Evolutionary conservation across 2,329 filamentous ascomycete species (phyloP).

Genomic region (Diaporthe sp.): DNA sequence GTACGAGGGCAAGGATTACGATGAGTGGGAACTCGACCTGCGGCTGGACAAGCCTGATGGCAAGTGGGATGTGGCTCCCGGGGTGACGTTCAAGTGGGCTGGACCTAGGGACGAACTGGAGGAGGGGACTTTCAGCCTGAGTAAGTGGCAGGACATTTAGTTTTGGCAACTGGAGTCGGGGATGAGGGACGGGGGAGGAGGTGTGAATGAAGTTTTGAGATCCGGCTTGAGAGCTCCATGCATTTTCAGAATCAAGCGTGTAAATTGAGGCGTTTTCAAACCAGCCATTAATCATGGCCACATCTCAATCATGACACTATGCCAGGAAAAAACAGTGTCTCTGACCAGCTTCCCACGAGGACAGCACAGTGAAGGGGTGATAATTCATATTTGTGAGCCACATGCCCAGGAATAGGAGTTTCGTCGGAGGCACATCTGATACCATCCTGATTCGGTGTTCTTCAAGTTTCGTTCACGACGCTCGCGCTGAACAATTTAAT

Average conservation of each 20-base stretch:
- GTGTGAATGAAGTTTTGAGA: background rate
- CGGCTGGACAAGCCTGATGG: conserved; percentile 13
- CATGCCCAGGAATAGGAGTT: no score
- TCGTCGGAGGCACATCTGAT: no score
- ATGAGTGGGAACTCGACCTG: conserved; percentile 3
- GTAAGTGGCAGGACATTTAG: conserved; percentile 12
- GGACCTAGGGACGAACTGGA: conserved; percentile 4
- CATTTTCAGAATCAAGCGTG: background rate
- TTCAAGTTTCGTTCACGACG: background rate
- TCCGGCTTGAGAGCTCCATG: background rate
- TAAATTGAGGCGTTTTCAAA: background rate
- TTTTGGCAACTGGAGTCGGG: background rate
- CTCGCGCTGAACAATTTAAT: background rate
- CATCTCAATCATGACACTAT: background rate
- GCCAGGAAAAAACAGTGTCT: background rate
- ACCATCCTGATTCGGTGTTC: no score
- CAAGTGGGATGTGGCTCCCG: background rate
- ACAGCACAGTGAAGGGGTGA: no score
- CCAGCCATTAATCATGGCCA: background rate
- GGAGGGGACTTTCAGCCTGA: conserved; percentile 8
- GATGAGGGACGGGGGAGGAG: no score
- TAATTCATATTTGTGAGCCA: no score
- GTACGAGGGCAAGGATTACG: conserved; percentile 11
- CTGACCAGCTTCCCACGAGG: background rate
- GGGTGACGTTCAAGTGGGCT: conserved; percentile 17